phyloP scores from a whole-genome alignment of 345 rosid genomes.

The Boechera retrofracta region DNA sequence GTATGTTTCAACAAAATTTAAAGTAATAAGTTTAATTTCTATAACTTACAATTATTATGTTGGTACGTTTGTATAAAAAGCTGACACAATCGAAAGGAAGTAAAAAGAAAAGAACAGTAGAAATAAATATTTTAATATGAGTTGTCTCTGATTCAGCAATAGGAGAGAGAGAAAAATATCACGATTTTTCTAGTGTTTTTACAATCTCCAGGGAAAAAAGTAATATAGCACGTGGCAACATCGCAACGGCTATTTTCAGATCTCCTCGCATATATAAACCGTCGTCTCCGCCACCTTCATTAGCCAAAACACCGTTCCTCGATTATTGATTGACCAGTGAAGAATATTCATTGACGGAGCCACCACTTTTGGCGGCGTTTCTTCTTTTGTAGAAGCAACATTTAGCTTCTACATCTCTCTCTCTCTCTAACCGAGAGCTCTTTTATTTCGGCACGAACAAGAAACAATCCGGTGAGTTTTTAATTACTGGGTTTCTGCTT shows the following conservation, averaged over 20 bases:
- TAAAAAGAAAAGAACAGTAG: not conserved
- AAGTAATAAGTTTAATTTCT: not conserved
- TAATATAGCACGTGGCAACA: conserved; percentile 13
- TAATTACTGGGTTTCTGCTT: too few species aligned
- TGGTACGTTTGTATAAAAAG: not conserved
- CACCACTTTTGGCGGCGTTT: conserved; percentile 37
- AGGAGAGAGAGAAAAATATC: conserved; percentile 30
- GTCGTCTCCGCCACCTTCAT: conserved; percentile 14
- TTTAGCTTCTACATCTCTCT: conserved; percentile 5
- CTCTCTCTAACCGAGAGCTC: conserved; percentile 4
- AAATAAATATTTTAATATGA: conserved; percentile 5
- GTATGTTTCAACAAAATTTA: not conserved
- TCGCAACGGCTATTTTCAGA: conserved; percentile 25
- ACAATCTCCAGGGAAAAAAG: not conserved
- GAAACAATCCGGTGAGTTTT: conserved; percentile 29
- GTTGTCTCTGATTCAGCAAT: conserved; percentile 38
- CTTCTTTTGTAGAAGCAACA: conserved; percentile 17
- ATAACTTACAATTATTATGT: not conserved
- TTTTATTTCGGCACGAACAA: not conserved
- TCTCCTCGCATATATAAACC: conserved; percentile 34
- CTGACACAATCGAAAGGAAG: not conserved
- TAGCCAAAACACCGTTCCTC: conserved; percentile 13
- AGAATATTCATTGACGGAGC: conserved; percentile 19
- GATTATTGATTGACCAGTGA: conserved; percentile 7
- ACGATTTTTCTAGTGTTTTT: conserved; percentile 22